Evolutionary conservation across 2,329 filamentous ascomycete species (phyloP).

Genomic region (Spiromastix sp.): DNA sequence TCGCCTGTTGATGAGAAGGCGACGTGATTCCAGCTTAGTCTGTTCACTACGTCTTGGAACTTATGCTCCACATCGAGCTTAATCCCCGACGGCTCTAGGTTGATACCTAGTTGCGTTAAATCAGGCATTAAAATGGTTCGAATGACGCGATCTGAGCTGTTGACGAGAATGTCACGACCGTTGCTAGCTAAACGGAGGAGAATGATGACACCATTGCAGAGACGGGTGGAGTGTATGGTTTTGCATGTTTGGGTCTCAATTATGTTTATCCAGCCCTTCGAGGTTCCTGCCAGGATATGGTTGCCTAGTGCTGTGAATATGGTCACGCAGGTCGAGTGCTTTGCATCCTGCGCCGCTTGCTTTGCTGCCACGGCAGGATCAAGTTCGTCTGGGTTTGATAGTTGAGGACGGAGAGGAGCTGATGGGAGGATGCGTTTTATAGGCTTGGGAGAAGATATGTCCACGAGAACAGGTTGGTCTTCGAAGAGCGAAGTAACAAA

Average conservation of each 20-base stretch:
- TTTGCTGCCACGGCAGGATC: slow-evolving; percentile 56
- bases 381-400: slow-evolving; percentile 59
- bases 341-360: slow-evolving; percentile 81
- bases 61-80: slow-evolving; percentile 92
- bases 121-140: slow-evolving; percentile 86
- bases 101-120: slow-evolving; percentile 39
- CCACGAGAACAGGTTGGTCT: slow-evolving; percentile 80
- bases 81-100: slow-evolving; percentile 74
- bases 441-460: slow-evolving; percentile 59
- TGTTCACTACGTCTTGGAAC: slow-evolving; percentile 95
- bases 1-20: slow-evolving; percentile 90
- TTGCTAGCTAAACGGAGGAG: slow-evolving; percentile 75
- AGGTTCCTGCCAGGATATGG: slow-evolving; percentile 86
- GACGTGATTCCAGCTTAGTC: slow-evolving; percentile 91
- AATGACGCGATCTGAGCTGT: slow-evolving; percentile 90
- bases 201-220: slow-evolving; percentile 80
- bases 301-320: slow-evolving; percentile 78
- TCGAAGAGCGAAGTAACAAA: slow-evolving; percentile 92
- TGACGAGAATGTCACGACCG: slow-evolving; percentile 79
- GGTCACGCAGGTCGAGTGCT: slow-evolving; percentile 87
- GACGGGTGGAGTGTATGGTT: slow-evolving; percentile 80
- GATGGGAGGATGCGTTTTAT: slow-evolving; percentile 72
- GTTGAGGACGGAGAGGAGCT: slow-evolving; percentile 62
- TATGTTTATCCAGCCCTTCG: slow-evolving; percentile 92
- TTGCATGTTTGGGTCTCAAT: slow-evolving; percentile 72